Percentiles rank a stretch among this genome's conserved stretches.
These are phyloP conservation scores for Cantharellus cinnabarinus DNA, from an alignment of 768 basidiomycete species.

Conservation along the genomic window DNA sequence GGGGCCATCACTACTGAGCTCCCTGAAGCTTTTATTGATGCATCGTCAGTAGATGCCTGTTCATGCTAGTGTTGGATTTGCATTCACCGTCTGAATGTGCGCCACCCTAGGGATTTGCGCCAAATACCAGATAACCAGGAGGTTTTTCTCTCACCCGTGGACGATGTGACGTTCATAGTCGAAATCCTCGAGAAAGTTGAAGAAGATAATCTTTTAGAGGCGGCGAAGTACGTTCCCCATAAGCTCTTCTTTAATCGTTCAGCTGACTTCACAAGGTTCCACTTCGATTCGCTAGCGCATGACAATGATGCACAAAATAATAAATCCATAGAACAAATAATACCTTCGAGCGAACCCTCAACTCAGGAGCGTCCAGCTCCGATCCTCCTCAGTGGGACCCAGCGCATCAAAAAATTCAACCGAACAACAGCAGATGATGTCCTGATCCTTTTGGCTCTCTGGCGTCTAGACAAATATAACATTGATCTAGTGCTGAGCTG, in stretches of 20 bases:
- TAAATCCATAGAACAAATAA: slow-evolving; percentile 24
- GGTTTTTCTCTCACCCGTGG: slow-evolving; percentile 58
- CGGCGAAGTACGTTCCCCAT: slow-evolving; percentile 36
- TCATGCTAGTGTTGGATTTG: not conserved
- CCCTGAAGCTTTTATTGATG: slow-evolving; percentile 47
- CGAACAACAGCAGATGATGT: slow-evolving; percentile 39
- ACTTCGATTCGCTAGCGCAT: slow-evolving; percentile 76
- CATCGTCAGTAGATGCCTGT: slow-evolving; percentile 38
- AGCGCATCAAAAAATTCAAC: slow-evolving; percentile 64
- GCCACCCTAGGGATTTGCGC: slow-evolving; percentile 32
- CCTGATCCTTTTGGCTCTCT: slow-evolving; percentile 60
- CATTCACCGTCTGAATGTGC: not conserved
- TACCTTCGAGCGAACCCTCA: slow-evolving; percentile 18
- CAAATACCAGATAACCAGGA: slow-evolving; percentile 93
- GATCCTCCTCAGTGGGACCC: slow-evolving; percentile 44
- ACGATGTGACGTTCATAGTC: slow-evolving; percentile 53
- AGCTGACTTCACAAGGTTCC: slow-evolving; percentile 38
- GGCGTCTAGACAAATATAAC: slow-evolving; percentile 45
- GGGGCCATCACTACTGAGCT: slow-evolving; percentile 55
- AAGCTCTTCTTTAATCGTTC: slow-evolving; percentile 5
- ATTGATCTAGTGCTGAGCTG: slow-evolving; percentile 72
- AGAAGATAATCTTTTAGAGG: slow-evolving; percentile 31
- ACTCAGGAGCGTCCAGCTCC: slow-evolving; percentile 31
- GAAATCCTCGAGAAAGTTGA: slow-evolving; percentile 68
- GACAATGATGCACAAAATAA: slow-evolving; percentile 57